phyloP scores from a whole-genome alignment of 768 basidiomycete species.

The Exsudoporus frostii region DNA sequence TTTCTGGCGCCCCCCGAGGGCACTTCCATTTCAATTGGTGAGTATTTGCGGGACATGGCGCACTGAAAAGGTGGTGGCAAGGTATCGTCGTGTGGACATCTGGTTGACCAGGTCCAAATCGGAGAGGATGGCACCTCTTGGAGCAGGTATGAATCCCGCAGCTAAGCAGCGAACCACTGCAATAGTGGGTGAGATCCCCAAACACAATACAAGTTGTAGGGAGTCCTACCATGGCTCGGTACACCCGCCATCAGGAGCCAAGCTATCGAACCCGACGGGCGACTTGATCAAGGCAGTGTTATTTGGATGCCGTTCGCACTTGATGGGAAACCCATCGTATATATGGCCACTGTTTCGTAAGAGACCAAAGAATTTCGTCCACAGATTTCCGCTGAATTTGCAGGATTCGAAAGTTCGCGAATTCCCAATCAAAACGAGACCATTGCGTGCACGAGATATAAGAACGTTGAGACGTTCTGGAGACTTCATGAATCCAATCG shows the following conservation, averaged over 20 bases:
- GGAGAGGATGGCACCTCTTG: constrained; percentile 55
- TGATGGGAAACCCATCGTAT: constrained; percentile 57
- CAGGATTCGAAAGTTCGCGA: constrained; percentile 53
- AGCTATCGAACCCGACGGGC: constrained; percentile 47
- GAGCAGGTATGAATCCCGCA: constrained; percentile 56
- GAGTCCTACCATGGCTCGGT: constrained; percentile 50
- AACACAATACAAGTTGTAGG: neutral
- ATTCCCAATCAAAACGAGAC: constrained; percentile 65
- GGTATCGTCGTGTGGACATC: constrained; percentile 30
- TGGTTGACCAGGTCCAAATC: constrained; percentile 46
- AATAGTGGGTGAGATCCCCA: neutral
- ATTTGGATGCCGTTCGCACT: constrained; percentile 54
- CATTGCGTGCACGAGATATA: constrained; percentile 64
- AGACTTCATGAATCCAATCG: constrained; percentile 72
- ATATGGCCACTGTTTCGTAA: constrained; percentile 43
- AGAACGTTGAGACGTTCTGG: constrained; percentile 70
- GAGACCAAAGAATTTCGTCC: constrained; percentile 47
- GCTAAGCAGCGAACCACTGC: constrained; percentile 46
- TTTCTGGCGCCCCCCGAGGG: constrained; percentile 31
- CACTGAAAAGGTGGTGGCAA: constrained; percentile 39
- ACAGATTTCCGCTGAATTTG: constrained; percentile 49
- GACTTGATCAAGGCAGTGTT: constrained; percentile 36
- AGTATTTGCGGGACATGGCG: constrained; percentile 39
- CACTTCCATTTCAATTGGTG: constrained; percentile 49
- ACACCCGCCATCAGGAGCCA: constrained; percentile 65